phyloP scores from a whole-genome alignment of 805 yeast species.

The Suhomyces prunicola region DNA sequence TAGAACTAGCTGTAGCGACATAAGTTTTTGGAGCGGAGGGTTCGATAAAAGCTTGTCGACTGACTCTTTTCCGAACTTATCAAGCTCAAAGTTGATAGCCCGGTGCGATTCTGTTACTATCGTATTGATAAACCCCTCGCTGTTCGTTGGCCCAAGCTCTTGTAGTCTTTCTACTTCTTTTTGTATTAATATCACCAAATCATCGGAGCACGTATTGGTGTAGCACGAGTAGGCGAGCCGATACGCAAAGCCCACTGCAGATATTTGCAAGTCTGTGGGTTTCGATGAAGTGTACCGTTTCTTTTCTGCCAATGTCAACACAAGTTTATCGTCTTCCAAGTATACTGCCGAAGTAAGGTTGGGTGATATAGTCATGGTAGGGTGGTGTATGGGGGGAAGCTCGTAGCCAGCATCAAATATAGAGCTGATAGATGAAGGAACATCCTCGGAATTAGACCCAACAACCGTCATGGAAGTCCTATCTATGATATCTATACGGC shows the following conservation, averaged over 20 bases:
- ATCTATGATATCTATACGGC: constrained; percentile 45
- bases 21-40: constrained; percentile 72
- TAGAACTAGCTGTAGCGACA: constrained; percentile 65
- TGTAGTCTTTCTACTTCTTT: constrained; percentile 35
- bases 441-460: constrained; percentile 10
- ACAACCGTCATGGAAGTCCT: constrained; percentile 28
- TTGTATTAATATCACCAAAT: constrained; percentile 57
- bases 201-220: constrained; percentile 65
- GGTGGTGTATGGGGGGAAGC: constrained; percentile 37
- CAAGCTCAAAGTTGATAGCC: constrained; percentile 71
- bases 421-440: constrained; percentile 36
- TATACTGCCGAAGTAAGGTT: constrained; percentile 43
- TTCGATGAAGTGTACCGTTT: constrained; percentile 10
- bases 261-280: constrained; percentile 34
- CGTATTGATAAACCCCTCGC: constrained; percentile 30
- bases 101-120: constrained; percentile 66
- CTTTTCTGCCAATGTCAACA: constrained; percentile 21
- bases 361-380: constrained; percentile 46
- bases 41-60: constrained; percentile 71
- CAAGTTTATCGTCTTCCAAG: constrained; percentile 12
- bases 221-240: constrained; percentile 71
- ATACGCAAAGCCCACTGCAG: constrained; percentile 61
- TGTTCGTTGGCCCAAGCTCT: constrained; percentile 9
- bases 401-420: constrained; percentile 55
- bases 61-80: constrained; percentile 62